Conservation (phyloP, 495 filamentous ascomycete species). For the Parathielavia appendiculata region DNA sequence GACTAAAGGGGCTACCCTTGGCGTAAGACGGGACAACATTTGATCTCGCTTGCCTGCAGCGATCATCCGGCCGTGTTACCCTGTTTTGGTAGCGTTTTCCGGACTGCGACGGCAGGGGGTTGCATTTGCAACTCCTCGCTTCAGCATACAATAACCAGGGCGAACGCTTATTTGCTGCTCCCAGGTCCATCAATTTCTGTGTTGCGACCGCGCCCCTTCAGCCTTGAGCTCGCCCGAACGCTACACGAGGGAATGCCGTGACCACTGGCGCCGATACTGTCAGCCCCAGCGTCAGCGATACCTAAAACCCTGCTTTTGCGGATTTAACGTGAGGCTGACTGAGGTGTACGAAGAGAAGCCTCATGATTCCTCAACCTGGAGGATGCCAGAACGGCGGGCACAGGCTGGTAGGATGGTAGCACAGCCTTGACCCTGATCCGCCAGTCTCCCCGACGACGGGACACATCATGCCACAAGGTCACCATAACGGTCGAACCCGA, state of each 20-base stretch:
- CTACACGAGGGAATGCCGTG: neutral
- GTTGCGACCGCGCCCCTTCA: neutral
- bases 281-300: neutral
- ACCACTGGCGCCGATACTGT: neutral
- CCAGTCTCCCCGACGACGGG: no score
- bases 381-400: no score
- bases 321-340: no score
- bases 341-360: no score
- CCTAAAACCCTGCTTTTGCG: neutral
- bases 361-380: no score
- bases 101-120: neutral
- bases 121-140: constrained; percentile 2
- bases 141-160: neutral
- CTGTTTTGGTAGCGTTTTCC: neutral
- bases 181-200: neutral
- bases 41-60: neutral
- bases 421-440: no score
- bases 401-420: no score
- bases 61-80: constrained; percentile 6
- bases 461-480: neutral
- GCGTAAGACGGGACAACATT: constrained; percentile 23
- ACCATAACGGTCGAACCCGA: no score
- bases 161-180: constrained; percentile 8
- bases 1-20: neutral
- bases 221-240: neutral